Percentiles rank a stretch among this genome's conserved stretches.
phyloP scores from a whole-genome alignment of 768 basidiomycete genomes.

The Boletus fagicola region DNA sequence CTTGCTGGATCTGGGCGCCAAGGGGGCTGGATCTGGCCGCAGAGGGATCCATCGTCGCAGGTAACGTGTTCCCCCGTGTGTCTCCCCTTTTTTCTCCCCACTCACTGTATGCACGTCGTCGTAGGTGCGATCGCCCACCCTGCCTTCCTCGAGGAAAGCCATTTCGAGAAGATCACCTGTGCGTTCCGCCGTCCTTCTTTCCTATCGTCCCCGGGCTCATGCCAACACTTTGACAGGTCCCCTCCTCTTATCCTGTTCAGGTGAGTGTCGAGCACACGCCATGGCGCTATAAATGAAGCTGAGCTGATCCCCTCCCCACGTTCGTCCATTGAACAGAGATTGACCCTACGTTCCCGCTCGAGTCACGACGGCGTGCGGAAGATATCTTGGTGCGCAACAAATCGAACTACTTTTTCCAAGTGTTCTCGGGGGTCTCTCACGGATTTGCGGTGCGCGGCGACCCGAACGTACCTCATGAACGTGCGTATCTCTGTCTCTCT shows the following conservation, averaged over 20 bases:
- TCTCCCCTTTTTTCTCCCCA: not conserved
- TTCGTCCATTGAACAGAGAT: slow-evolving; percentile 35
- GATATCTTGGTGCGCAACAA: slow-evolving; percentile 50
- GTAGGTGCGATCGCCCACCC: slow-evolving; percentile 54
- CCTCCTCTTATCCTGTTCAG: no score
- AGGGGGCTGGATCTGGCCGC: slow-evolving; percentile 44
- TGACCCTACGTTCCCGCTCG: slow-evolving; percentile 49
- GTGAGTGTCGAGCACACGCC: no score
- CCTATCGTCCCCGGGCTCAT: not conserved
- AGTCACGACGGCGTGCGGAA: slow-evolving; percentile 51
- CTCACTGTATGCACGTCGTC: not conserved
- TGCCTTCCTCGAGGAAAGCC: slow-evolving; percentile 47
- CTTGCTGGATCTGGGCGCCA: no score
- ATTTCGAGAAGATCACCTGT: slow-evolving; percentile 50
- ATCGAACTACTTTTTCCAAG: slow-evolving; percentile 50
- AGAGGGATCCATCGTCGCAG: slow-evolving; percentile 43
- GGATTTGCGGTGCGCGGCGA: slow-evolving; percentile 24
- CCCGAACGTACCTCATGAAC: slow-evolving; percentile 13
- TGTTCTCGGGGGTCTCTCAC: slow-evolving; percentile 45
- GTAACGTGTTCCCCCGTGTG: slow-evolving; percentile 26
- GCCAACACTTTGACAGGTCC: no score
- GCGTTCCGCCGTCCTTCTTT: slow-evolving; percentile 10
- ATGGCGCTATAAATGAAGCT: no score
- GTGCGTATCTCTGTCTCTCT: slow-evolving; percentile 10
- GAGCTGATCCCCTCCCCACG: no score